phyloP scores from a whole-genome alignment of 2,329 filamentous ascomycete species.

The Curvularia spicifera region DNA sequence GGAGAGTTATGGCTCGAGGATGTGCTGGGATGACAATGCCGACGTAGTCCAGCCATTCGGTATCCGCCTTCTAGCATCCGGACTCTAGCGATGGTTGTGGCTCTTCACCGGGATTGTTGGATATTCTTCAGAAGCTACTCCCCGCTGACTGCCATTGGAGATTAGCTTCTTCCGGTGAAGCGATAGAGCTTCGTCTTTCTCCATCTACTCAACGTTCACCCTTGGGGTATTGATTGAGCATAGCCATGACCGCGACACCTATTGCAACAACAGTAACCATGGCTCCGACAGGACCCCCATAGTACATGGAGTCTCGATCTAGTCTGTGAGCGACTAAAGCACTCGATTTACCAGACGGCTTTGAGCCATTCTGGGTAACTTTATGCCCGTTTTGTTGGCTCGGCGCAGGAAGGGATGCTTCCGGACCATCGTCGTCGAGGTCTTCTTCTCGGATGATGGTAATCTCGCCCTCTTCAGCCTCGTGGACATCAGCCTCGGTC shows the following conservation, averaged over 20 bases:
- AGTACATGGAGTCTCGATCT: conserved; percentile 41
- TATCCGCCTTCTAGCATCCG: neutral
- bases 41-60: neutral
- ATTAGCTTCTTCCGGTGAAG: conserved; percentile 1
- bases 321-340: conserved; percentile 35
- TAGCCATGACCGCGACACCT: conserved; percentile 51
- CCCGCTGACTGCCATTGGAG: neutral
- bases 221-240: conserved; percentile 54
- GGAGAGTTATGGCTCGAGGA: neutral
- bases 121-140: neutral
- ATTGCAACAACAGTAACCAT: conserved; percentile 51
- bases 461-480: conserved; percentile 45
- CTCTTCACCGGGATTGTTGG: neutral
- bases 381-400: conserved; percentile 43
- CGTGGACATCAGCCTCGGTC: conserved; percentile 27
- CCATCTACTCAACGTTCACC: conserved; percentile 50
- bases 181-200: conserved; percentile 9
- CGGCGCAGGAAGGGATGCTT: conserved; percentile 24
- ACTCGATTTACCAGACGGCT: conserved; percentile 31
- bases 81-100: neutral
- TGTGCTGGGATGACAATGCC: neutral
- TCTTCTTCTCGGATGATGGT: conserved; percentile 46
- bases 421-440: conserved; percentile 33
- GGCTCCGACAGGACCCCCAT: conserved; percentile 48
- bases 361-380: conserved; percentile 30